A percentile compares a stretch with the other conserved stretches of the same genome.
phyloP scores from a whole-genome alignment of 495 filamentous ascomycete genomes.

The Podospora pseudocomata region DNA sequence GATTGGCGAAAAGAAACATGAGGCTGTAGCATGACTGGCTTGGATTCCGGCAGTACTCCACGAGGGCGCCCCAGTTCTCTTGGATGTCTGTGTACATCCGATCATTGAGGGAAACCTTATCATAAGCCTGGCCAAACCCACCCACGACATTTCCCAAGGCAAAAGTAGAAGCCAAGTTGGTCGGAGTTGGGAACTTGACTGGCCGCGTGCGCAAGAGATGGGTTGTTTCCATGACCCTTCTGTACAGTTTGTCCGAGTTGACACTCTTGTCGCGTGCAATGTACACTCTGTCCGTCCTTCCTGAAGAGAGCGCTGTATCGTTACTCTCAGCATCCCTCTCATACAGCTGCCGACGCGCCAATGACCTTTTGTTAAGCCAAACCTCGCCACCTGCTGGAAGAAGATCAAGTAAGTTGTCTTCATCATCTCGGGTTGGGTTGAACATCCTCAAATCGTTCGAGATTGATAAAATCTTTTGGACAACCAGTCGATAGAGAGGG shows the following conservation, averaged over 20 bases:
- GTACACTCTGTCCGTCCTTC: conserved; percentile 20
- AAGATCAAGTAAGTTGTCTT: not conserved
- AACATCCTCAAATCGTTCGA: conserved; percentile 39
- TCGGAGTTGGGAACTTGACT: conserved; percentile 19
- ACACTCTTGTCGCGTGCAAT: conserved; percentile 20
- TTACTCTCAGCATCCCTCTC: conserved; percentile 24
- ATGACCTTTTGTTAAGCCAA: conserved; percentile 29
- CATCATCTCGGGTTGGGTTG: not conserved
- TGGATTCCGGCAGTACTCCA: conserved; percentile 31
- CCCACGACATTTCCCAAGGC: conserved; percentile 31
- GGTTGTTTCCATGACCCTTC: conserved; percentile 31
- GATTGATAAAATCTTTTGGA: conserved; percentile 42
- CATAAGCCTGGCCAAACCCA: conserved; percentile 28
- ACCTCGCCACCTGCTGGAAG: not conserved
- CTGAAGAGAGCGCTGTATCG: not conserved
- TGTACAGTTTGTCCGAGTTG: conserved; percentile 13
- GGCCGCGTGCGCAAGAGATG: conserved; percentile 30
- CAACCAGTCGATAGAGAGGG: conserved; percentile 42
- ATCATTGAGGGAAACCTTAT: conserved; percentile 20
- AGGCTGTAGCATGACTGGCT: conserved; percentile 19
- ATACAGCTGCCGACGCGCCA: conserved; percentile 38
- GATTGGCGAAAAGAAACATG: conserved; percentile 30
- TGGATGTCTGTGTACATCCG: conserved; percentile 33
- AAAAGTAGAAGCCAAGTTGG: conserved; percentile 26
- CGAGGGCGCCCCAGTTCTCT: conserved; percentile 38